phyloP scores from a whole-genome alignment of 352 stramenopile species.

The Thalassiosira mediterranea region DNA sequence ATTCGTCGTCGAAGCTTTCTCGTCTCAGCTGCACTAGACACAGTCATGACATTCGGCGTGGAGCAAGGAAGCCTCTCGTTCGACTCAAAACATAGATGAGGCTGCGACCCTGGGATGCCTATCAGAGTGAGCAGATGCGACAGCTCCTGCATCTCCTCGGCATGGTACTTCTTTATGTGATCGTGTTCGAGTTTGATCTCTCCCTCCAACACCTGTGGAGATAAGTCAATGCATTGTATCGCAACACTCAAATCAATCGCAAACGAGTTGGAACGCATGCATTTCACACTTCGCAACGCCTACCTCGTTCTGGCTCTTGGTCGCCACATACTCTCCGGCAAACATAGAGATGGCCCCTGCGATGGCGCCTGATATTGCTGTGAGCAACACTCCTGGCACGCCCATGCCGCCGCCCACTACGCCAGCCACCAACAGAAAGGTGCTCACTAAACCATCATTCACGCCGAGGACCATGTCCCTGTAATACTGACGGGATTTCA shows the following conservation, averaged over 20 bases:
- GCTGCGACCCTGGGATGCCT: conserved; percentile 50
- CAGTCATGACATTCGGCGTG: conserved; percentile 7
- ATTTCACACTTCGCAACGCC: too few relatives aligned
- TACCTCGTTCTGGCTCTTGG: conserved; percentile 82
- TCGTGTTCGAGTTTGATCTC: conserved; percentile 73
- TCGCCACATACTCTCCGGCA: conserved; percentile 76
- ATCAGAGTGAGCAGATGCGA: conserved; percentile 59
- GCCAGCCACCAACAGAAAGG: conserved; percentile 73
- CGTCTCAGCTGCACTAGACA: conserved; percentile 1
- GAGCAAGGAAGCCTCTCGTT: too few relatives aligned
- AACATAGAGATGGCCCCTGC: conserved; percentile 78
- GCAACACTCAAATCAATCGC: too few relatives aligned
- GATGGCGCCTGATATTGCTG: conserved; percentile 67
- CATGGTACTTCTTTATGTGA: conserved; percentile 62
- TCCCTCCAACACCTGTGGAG: too few relatives aligned
- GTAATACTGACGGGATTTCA: conserved; percentile 75
- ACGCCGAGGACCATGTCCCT: conserved; percentile 78
- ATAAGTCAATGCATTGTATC: too few relatives aligned
- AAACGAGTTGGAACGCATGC: too few relatives aligned
- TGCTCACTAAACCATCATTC: conserved; percentile 78
- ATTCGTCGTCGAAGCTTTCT: conserved; percentile 47
- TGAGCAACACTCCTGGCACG: conserved; percentile 64
- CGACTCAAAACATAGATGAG: conserved; percentile 12
- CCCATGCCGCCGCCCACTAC: conserved; percentile 68
- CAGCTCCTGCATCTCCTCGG: conserved; percentile 72